Conservation (phyloP, 768 basidiomycete species). For the Mycena alexandri region DNA sequence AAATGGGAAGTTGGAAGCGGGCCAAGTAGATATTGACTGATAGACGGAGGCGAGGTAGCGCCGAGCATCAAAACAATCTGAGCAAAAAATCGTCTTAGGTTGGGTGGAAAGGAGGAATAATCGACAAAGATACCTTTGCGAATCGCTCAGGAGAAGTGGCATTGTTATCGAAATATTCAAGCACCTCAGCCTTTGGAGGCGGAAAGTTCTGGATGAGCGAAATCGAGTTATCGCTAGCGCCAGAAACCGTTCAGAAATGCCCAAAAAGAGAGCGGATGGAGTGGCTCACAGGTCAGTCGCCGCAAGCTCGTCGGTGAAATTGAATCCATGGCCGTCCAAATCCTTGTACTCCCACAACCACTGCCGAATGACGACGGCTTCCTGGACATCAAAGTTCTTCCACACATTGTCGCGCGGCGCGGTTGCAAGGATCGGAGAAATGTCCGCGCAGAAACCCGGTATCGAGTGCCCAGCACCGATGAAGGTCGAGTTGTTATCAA, state of each 20-base stretch:
- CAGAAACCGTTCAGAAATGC: background rate
- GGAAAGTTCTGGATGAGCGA: slow-evolving; percentile 35
- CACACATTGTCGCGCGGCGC: slow-evolving; percentile 36
- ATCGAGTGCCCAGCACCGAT: background rate
- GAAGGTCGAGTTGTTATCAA: slow-evolving; percentile 4
- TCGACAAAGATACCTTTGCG: slow-evolving; percentile 9
- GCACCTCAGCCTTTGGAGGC: slow-evolving; percentile 33
- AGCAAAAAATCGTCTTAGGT: background rate
- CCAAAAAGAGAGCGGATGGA: background rate
- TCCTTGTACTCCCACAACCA: slow-evolving; percentile 34
- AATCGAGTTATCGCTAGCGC: slow-evolving; percentile 31
- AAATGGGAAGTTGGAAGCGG: slow-evolving; percentile 34
- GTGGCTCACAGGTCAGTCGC: slow-evolving; percentile 34
- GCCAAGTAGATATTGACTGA: slow-evolving; percentile 33
- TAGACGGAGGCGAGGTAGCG: slow-evolving; percentile 23
- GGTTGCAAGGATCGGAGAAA: slow-evolving; percentile 22
- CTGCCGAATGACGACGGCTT: slow-evolving; percentile 30
- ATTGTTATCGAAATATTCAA: slow-evolving; percentile 30
- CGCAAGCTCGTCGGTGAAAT: slow-evolving; percentile 14
- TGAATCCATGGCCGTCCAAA: slow-evolving; percentile 22
- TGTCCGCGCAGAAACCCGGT: slow-evolving; percentile 31
- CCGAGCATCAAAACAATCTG: slow-evolving; percentile 32
- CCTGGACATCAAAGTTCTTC: slow-evolving; percentile 38
- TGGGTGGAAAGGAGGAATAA: background rate
- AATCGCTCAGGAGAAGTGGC: slow-evolving; percentile 23